These are phyloP conservation scores for Yarrowia deformans DNA, from an alignment of 805 yeast species.

Conservation along the genomic window DNA sequence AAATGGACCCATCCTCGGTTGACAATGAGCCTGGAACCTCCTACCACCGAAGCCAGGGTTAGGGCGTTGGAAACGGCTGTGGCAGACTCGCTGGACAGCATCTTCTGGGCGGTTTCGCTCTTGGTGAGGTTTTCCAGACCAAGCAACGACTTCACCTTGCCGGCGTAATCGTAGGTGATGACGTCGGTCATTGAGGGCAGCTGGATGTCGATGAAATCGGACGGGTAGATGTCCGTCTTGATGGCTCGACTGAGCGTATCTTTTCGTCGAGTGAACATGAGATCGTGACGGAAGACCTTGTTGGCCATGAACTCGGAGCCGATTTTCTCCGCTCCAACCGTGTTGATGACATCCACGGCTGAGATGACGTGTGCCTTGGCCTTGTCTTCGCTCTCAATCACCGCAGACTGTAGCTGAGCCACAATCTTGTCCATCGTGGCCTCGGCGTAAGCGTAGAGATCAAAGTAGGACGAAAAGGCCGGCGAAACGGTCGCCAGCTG, in stretches of 20 bases:
- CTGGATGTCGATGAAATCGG: conserved; percentile 84
- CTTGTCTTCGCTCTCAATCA: conserved; percentile 67
- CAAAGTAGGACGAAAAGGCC: conserved; percentile 48
- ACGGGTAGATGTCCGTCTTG: conserved; percentile 63
- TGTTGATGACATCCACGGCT: conserved; percentile 68
- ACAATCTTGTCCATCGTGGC: conserved; percentile 73
- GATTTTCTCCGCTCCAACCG: conserved; percentile 67
- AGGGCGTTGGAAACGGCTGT: conserved; percentile 44
- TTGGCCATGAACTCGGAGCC: conserved; percentile 62
- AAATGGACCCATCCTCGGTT: conserved; percentile 44
- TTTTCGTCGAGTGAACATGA: conserved; percentile 81
- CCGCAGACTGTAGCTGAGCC: conserved; percentile 67
- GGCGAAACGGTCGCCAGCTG: conserved; percentile 47
- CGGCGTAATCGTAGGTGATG: conserved; percentile 27
- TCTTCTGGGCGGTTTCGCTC: conserved; percentile 26
- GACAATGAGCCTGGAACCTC: conserved; percentile 46
- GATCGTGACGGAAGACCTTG: conserved; percentile 61
- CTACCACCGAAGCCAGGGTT: conserved; percentile 47
- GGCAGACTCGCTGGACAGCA: conserved; percentile 27
- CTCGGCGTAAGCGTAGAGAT: conserved; percentile 71
- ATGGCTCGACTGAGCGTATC: conserved; percentile 69
- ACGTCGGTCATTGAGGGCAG: conserved; percentile 46
- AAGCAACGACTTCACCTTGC: conserved; percentile 5
- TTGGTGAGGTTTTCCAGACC: conserved; percentile 8
- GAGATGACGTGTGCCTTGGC: conserved; percentile 68